Percentiles rank a stretch among this genome's conserved stretches.
Evolutionary conservation across 495 filamentous ascomycete species (phyloP).

Genomic region (Aspergillus sclerotioniger): DNA sequence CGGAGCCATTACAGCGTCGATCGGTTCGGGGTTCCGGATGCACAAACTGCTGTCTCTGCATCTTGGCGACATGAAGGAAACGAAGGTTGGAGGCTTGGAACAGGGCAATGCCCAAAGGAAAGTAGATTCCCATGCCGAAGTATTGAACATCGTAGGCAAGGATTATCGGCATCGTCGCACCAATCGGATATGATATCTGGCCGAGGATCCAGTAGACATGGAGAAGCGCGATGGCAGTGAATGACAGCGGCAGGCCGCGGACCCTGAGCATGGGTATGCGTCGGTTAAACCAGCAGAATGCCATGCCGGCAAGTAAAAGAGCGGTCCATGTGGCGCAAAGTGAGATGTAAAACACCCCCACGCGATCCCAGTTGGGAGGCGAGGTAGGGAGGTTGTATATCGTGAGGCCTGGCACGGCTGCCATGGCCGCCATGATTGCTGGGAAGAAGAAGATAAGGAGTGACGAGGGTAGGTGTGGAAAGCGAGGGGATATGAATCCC

Average conservation of each 20-base stretch:
- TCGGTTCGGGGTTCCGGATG: constrained; percentile 10
- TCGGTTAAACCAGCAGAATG: constrained; percentile 55
- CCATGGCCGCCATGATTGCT: background rate
- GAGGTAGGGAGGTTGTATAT: background rate
- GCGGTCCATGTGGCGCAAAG: background rate
- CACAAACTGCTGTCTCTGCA: constrained; percentile 33
- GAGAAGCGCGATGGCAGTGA: constrained; percentile 57
- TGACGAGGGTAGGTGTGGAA: background rate
- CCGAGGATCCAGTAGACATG: constrained; percentile 63
- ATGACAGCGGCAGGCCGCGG: constrained; percentile 57
- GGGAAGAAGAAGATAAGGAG: background rate
- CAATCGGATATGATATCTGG: constrained; percentile 60
- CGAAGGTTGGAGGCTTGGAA: constrained; percentile 69
- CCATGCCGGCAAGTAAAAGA: constrained; percentile 37
- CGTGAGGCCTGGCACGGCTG: background rate
- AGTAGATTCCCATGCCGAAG: constrained; percentile 73
- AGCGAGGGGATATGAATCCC: background rate
- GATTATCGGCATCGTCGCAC: constrained; percentile 54
- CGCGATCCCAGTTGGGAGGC: background rate
- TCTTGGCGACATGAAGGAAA: constrained; percentile 60
- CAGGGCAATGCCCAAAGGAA: constrained; percentile 67
- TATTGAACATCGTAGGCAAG: constrained; percentile 45
- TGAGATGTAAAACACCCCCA: background rate
- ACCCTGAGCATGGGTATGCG: constrained; percentile 59
- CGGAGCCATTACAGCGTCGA: constrained; percentile 7